Conservation (phyloP, 805 yeast genomes). For the Yamadazyma endophytica region DNA sequence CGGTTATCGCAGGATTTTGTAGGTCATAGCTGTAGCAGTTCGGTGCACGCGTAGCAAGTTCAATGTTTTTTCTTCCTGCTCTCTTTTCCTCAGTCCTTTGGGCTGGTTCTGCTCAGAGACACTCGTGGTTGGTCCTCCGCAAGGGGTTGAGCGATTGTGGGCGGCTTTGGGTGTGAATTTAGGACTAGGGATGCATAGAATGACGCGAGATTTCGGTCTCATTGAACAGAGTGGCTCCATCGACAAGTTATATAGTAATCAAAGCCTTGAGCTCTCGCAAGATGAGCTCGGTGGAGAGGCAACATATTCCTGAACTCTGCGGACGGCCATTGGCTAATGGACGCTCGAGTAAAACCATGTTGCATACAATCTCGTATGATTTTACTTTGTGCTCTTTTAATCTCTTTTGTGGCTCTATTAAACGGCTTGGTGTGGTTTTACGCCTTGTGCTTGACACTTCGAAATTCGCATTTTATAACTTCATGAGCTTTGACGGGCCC, state of each 20-base stretch:
- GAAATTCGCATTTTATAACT: neutral
- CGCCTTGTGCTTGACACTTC: no score
- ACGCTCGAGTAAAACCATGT: constrained; percentile 99
- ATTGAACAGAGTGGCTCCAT: constrained; percentile 93
- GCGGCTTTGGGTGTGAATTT: constrained; percentile 1
- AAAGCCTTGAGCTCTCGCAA: constrained; percentile 58
- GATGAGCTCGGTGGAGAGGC: constrained; percentile 44
- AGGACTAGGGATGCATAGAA: no score
- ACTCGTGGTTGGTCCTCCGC: constrained; percentile 31
- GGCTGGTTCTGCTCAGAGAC: constrained; percentile 3
- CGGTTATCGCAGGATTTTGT: constrained; percentile 29
- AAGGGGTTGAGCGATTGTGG: constrained; percentile 50
- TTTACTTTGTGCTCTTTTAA: neutral
- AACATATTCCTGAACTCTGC: constrained; percentile 99
- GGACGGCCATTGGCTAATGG: constrained; percentile 81
- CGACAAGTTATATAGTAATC: constrained; percentile 90
- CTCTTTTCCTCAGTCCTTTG: neutral
- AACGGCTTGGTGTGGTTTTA: neutral
- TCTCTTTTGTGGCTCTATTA: neutral
- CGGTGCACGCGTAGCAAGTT: constrained; percentile 74
- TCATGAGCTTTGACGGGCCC: no score
- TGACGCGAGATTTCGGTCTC: no score
- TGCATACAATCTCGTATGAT: constrained; percentile 63
- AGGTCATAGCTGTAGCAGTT: constrained; percentile 45
- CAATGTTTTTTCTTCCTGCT: constrained; percentile 14